phyloP scores from a whole-genome alignment of 1,284 basidiomycete genomes.

The Pseudozyma sp. region DNA sequence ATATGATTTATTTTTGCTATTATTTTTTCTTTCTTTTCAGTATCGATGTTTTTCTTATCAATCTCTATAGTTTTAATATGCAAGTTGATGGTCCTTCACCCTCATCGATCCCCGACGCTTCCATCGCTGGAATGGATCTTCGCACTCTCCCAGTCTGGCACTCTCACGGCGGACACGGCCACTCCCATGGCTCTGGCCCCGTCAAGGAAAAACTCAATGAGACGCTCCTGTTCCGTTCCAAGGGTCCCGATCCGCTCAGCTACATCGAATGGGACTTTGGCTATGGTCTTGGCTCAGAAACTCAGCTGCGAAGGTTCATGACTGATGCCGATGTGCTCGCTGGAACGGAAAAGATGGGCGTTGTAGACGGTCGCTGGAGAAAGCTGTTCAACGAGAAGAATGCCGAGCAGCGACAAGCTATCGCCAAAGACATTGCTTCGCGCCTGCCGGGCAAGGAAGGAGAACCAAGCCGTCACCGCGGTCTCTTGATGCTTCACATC shows the following conservation, averaged over 20 bases:
- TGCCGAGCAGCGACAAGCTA: slow-evolving; percentile 19
- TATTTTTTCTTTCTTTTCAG: too few relatives aligned
- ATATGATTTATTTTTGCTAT: too few relatives aligned
- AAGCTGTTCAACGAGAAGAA: slow-evolving; percentile 57
- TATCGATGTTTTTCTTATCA: too few relatives aligned
- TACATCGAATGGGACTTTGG: slow-evolving; percentile 67
- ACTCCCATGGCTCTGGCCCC: slow-evolving; percentile 47
- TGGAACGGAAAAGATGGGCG: slow-evolving; percentile 52
- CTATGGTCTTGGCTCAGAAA: slow-evolving; percentile 44
- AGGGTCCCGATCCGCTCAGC: slow-evolving; percentile 65
- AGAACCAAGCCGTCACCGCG: slow-evolving; percentile 43
- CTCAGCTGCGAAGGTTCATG: slow-evolving; percentile 52
- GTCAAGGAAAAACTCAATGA: slow-evolving; percentile 54
- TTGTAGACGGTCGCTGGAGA: slow-evolving; percentile 59
- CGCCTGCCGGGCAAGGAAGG: slow-evolving; percentile 13
- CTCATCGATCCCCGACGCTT: slow-evolving; percentile 13
- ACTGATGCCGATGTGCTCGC: slow-evolving; percentile 35
- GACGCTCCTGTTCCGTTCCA: slow-evolving; percentile 53
- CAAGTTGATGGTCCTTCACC: slow-evolving; percentile 23
- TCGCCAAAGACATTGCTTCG: slow-evolving; percentile 51
- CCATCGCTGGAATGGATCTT: slow-evolving; percentile 18
- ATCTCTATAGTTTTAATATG: too few relatives aligned
- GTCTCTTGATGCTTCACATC: slow-evolving; percentile 45
- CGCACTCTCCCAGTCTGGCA: slow-evolving; percentile 29
- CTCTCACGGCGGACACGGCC: slow-evolving; percentile 33